Evolutionary conservation across 176 grass and related monocot species (phyloP).

Genomic region (Cymbopogon citratus): DNA sequence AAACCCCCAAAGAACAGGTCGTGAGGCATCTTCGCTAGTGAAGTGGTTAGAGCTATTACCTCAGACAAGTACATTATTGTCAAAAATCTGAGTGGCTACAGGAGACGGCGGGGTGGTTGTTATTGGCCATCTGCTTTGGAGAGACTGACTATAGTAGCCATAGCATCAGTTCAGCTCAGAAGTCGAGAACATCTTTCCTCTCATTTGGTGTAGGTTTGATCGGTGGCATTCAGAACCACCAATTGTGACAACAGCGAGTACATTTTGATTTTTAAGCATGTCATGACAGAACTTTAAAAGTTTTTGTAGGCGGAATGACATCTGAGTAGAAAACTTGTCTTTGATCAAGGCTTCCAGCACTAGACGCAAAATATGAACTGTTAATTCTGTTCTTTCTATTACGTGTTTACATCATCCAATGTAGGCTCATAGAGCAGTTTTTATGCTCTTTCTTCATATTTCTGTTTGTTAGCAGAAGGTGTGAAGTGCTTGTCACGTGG

Average conservation of each 20-base stretch:
- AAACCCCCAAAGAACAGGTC: conserved; percentile 96
- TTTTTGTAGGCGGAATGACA: conserved; percentile 24
- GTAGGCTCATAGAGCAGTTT: background rate
- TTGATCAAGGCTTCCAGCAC: background rate
- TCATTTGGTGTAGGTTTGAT: background rate
- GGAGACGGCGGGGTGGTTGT: background rate
- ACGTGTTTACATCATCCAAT: background rate
- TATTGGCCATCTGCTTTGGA: conserved; percentile 29
- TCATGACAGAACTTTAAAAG: background rate
- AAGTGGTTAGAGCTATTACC: background rate
- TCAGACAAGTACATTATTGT: conserved; percentile 18
- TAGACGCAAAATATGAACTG: background rate
- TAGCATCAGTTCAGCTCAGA: conserved; percentile 18
- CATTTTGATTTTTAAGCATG: conserved; percentile 26
- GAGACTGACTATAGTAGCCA: conserved; percentile 28
- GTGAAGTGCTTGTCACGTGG: background rate
- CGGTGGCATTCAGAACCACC: conserved; percentile 10
- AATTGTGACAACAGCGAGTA: background rate
- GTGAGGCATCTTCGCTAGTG: conserved; percentile 25
- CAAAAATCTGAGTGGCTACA: conserved; percentile 18
- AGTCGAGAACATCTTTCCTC: background rate
- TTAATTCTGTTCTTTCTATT: background rate
- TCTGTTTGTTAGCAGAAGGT: background rate
- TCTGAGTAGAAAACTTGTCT: conserved; percentile 25
- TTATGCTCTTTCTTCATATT: background rate